Conservation (phyloP, 2,329 filamentous ascomycete genomes). For the Emydomyces testavorans region DNA sequence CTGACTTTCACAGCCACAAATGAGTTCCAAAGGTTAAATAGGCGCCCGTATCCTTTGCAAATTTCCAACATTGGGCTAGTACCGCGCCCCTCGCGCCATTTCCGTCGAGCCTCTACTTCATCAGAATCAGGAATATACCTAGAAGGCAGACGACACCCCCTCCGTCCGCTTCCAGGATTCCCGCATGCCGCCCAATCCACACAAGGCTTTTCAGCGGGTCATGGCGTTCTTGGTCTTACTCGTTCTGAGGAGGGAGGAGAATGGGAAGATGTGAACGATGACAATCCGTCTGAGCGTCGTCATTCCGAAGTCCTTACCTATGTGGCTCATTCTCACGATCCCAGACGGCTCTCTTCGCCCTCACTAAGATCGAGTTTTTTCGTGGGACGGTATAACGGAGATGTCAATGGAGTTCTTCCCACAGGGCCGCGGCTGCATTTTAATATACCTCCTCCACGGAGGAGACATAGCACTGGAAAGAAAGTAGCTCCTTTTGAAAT, state of each 20-base stretch:
- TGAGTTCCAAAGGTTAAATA: neutral
- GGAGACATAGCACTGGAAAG: neutral
- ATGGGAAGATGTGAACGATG: slow-evolving; percentile 9
- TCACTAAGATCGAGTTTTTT: neutral
- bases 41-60: neutral
- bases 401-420: slow-evolving; percentile 9
- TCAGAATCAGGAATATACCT: neutral
- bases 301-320: neutral
- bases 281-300: neutral
- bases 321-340: neutral
- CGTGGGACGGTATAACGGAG: slow-evolving; percentile 8
- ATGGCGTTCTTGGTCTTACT: neutral
- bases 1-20: too few species aligned
- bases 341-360: neutral
- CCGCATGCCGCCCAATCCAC: neutral
- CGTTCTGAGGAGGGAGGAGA: neutral
- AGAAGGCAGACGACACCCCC: neutral
- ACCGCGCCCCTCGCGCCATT: neutral
- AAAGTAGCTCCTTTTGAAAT: neutral
- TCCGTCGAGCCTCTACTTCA: neutral
- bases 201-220: neutral
- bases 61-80: neutral
- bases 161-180: neutral
- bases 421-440: slow-evolving; percentile 8
- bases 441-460: slow-evolving; percentile 6